Percentiles rank a stretch among this genome's conserved stretches.
These are phyloP conservation scores for Aspergillus cristatus DNA, from an alignment of 495 filamentous ascomycete species.

Conservation along the genomic window DNA sequence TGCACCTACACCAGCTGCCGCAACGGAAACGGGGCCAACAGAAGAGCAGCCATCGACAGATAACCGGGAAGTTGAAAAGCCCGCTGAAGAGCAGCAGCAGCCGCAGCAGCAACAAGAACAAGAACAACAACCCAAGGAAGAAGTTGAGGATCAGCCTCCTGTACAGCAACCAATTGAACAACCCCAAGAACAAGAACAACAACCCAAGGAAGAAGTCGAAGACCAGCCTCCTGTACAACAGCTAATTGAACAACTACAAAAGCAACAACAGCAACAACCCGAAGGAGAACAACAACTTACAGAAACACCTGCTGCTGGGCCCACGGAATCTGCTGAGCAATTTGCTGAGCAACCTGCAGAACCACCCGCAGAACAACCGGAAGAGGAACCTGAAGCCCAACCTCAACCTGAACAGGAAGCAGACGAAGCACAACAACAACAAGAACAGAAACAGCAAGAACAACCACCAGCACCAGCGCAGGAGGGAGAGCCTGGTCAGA, in stretches of 20 bases:
- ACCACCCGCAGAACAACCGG: background rate
- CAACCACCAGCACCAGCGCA: conserved; percentile 1
- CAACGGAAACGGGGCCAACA: background rate
- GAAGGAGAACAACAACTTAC: background rate
- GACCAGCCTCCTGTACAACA: too few relatives aligned
- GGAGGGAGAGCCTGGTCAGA: background rate
- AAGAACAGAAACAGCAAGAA: conserved; percentile 1
- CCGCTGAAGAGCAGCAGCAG: too few relatives aligned
- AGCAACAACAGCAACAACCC: background rate
- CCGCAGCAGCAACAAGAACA: too few relatives aligned
- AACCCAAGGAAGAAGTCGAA: background rate
- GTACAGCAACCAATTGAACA: too few relatives aligned
- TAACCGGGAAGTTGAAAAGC: background rate
- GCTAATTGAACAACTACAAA: background rate
- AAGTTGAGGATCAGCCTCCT: too few relatives aligned
- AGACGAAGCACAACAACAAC: background rate
- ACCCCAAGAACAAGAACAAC: too few relatives aligned
- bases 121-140: background rate
- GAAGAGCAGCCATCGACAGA: background rate
- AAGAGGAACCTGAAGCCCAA: background rate
- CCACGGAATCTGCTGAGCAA: background rate
- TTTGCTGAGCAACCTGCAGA: background rate
- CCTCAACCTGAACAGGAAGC: background rate
- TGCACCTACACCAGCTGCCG: background rate
- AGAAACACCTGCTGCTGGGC: background rate